Base-by-base conservation (phyloP, 2,329 filamentous ascomycete genomes). In the Dactylellina parvicollis region DNA sequence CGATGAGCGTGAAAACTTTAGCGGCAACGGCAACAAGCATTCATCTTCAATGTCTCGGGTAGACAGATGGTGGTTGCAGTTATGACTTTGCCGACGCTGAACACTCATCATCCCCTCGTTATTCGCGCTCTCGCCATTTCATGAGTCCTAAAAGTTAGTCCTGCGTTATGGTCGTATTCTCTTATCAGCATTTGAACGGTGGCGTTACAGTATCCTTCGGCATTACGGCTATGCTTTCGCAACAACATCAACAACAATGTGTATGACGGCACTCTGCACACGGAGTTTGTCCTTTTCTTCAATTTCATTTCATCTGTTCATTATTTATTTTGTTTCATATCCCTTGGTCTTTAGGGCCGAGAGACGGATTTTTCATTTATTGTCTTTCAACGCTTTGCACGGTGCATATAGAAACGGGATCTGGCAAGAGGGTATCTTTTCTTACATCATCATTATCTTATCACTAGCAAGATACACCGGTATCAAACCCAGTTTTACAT, bases 41-140 rank as follows among this genome's bases (percentile, higher is more conserved):
- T 59, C 60, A 16, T 47, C 36, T 16, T 72, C 69, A n/a, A 56
- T 73, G 36, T 73, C 69, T 34, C 60, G 69, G 54, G 69, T 73
- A 49, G 69, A 73, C 47, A 60, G 52, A n/a, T 73, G 69, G 69
- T 73, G 69, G 69, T 24, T 73, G 22, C 69, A 73, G 34, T 65
- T 73, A 73, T 73, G 69, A 73, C 60, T 50, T 28, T 65, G 59
- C 46, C 47, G 34, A 8, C 28, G 54, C 24, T 59, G 55, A 66
- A 65, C 49, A 20, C 16, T 50, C 32, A 22, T 24, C 40, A 26
- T 46, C 30, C 18, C 14, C 10, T 50, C 34, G 5, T 20, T 28
- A 34, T 26, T 30, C n/a, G 38, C 50, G 12, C 47, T 24, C 46
- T 46, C 54, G n/a, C 46, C 26, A 22, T 20, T 26, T 14, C 18